Conservation (phyloP, 495 filamentous ascomycete species). For the Penicillium cataractarum region DNA sequence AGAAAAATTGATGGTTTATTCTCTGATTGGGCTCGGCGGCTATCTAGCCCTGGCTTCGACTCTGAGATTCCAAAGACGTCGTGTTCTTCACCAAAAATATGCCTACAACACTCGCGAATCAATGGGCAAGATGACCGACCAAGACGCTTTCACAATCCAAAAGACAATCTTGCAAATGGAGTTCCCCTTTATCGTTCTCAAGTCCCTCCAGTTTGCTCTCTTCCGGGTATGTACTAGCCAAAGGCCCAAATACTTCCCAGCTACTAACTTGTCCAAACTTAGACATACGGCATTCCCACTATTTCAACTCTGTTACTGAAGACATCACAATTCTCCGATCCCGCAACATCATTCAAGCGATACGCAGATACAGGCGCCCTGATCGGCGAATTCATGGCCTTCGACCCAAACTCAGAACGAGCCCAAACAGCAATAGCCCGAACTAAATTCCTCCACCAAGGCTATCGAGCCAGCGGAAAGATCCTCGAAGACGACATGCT, state of each 20-base stretch:
- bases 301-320: slow-evolving; percentile 60
- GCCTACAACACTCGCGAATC: slow-evolving; percentile 53
- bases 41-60: slow-evolving; percentile 30
- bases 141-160: slow-evolving; percentile 61
- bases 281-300: slow-evolving; percentile 70
- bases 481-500: slow-evolving; percentile 67
- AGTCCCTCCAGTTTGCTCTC: slow-evolving; percentile 63
- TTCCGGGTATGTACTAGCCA: slow-evolving; percentile 49
- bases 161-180: slow-evolving; percentile 51
- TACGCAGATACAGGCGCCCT: slow-evolving; percentile 65
- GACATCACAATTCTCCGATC: slow-evolving; percentile 59
- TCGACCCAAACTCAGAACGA: slow-evolving; percentile 52
- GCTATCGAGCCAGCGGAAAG: slow-evolving; percentile 57
- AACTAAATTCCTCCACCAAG: slow-evolving; percentile 67
- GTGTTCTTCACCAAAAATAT: slow-evolving; percentile 44
- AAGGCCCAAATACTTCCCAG: background rate
- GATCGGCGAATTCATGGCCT: slow-evolving; percentile 57
- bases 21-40: slow-evolving; percentile 10
- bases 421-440: slow-evolving; percentile 59
- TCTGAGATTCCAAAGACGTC: slow-evolving; percentile 53
- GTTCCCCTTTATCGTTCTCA: slow-evolving; percentile 57
- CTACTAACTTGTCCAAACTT: background rate
- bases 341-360: slow-evolving; percentile 56
- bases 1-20: slow-evolving; percentile 11
- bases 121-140: slow-evolving; percentile 58